Evolutionary conservation across 2,329 filamentous ascomycete genomes (phyloP), one percentile per base, ranked within the genome.

Genomic region (Botrytis cinerea): DNA sequence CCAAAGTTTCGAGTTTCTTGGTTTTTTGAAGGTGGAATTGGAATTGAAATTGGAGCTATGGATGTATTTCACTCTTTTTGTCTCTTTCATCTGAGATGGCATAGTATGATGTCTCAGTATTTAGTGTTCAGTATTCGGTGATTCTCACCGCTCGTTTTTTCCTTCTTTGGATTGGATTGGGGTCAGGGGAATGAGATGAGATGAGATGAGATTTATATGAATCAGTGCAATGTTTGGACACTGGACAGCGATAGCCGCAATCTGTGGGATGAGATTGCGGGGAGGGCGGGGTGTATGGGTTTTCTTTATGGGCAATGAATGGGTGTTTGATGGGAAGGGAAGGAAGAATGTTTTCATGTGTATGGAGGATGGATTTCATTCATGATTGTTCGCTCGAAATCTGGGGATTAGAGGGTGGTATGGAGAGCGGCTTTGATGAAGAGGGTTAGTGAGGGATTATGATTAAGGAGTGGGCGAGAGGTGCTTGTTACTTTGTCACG

Each of bases 1-100:
- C 25, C 7, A 14, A 20, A 20, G 54, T 16, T 8, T 32, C 20
- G 54, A 18, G 6, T 8, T 57, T 18, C n/a, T 57, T 18, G 54
- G 20, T 16, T 38, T 38, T 38, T 38, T 38, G 7, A 38, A 38
- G 38, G 38, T 38, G 38, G 38, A 38, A 38, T 51, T 14, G 25
- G 48, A 25, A 0, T 0, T 38, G 38, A 7, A 38, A 38, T 51
- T 14, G 25, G 48, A 25, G 0, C 1, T 14, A n/a, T 7, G 25
- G 2, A n/a, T n/a, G 48, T 14, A 51, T 51, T n/a, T n/a, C 48
- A 6, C 6, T 51, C 5, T 10, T 51, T n/a, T 51, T 25, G 5
- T 51, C 14, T n/a, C 10, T n/a, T n/a, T 5, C 0, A n/a, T 51
- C 12, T 51, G 12, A 51, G 48, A 51, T 46, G 45, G 2, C 18